A percentile compares a stretch with the other conserved stretches of the same genome.
Evolutionary conservation across 2,329 filamentous ascomycete genomes (phyloP).

Genomic region (Calonectria henricotiae): DNA sequence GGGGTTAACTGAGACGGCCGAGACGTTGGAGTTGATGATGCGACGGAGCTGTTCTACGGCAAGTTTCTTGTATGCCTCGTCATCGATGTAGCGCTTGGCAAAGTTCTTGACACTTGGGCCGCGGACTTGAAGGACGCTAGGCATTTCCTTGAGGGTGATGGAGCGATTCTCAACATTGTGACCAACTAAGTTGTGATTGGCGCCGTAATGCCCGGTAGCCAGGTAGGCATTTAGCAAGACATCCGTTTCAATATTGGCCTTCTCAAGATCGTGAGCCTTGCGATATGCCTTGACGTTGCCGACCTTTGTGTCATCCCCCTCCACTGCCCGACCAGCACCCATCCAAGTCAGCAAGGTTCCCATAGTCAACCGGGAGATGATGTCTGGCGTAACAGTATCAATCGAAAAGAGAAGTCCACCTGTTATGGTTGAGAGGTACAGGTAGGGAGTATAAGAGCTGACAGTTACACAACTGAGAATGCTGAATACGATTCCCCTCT

Average conservation of each 20-base stretch:
- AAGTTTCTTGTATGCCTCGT: constrained; percentile 59
- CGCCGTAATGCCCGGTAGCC: neutral
- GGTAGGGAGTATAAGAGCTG: constrained; percentile 56
- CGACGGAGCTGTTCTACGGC: constrained; percentile 60
- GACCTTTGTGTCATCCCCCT: constrained; percentile 33
- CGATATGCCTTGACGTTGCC: constrained; percentile 38
- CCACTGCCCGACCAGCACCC: constrained; percentile 41
- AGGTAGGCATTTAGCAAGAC: constrained; percentile 22
- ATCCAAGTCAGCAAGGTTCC: constrained; percentile 49
- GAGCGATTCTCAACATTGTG: constrained; percentile 31
- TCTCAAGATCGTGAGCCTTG: constrained; percentile 38
- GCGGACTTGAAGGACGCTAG: constrained; percentile 47
- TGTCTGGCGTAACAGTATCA: constrained; percentile 40
- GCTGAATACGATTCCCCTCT: constrained; percentile 64
- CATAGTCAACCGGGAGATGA: constrained; percentile 62
- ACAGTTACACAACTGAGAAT: constrained; percentile 54
- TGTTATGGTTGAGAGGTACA: constrained; percentile 62
- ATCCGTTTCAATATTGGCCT: constrained; percentile 29
- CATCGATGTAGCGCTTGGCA: constrained; percentile 60
- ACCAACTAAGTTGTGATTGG: constrained; percentile 3
- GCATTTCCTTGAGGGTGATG: constrained; percentile 47
- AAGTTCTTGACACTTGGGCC: constrained; percentile 55
- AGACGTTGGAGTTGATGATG: constrained; percentile 64
- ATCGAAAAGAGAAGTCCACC: constrained; percentile 61
- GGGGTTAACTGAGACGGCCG: constrained; percentile 65